Evolutionary conservation across 1,284 basidiomycete genomes (phyloP).

Genomic region (Coniferiporia sulphurascens): DNA sequence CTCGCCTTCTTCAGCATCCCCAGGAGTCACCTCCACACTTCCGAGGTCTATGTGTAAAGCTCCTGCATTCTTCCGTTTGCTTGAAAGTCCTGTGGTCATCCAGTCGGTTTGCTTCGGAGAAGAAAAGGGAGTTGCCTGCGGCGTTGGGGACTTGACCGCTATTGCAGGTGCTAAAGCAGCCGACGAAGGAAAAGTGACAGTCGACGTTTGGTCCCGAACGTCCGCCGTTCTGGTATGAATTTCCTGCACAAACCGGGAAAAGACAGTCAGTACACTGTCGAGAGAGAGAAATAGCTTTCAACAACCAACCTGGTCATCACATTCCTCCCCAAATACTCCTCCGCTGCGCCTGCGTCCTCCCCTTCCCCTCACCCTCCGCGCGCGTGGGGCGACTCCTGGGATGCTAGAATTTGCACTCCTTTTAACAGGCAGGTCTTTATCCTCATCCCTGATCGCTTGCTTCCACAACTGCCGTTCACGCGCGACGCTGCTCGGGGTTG

Average conservation of each 20-base stretch:
- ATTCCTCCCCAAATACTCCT: conserved; percentile 2
- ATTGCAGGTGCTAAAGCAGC: neutral
- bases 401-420: neutral
- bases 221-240: neutral
- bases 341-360: neutral
- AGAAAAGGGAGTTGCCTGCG: neutral
- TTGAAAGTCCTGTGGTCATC: neutral
- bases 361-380: conserved; percentile 1
- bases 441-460: neutral
- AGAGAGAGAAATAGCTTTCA: neutral
- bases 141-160: neutral
- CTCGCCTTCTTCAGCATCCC: neutral
- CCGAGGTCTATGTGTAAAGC: conserved; percentile 7
- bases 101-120: neutral
- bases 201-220: neutral
- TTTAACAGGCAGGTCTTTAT: neutral
- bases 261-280: neutral
- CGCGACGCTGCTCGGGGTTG: neutral
- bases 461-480: neutral
- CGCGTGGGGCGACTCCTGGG: conserved; percentile 5
- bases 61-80: conserved; percentile 3
- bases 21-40: neutral
- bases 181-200: conserved; percentile 7
- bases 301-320: conserved; percentile 7
- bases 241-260: neutral